Evolutionary conservation across 148 eudicot genomes (phyloP), one percentile per base, ranked within the genome.

Genomic region (Salicornia ramosissima): DNA sequence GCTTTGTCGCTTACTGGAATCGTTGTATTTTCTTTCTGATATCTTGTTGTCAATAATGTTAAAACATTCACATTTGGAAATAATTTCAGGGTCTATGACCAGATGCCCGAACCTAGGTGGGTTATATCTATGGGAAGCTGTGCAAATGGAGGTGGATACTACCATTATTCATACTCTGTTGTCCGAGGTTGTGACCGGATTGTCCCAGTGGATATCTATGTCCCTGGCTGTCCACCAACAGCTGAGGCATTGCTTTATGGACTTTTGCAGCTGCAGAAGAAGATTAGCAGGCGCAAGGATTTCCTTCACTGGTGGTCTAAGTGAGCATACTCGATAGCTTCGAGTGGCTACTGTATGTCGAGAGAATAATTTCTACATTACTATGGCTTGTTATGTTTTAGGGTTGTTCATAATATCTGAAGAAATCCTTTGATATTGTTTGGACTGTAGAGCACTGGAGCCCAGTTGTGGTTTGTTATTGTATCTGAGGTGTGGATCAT

Each of bases 31-130:
- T n/a, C n/a, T n/a, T n/a, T n/a, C n/a, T n/a, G n/a, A n/a, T n/a
- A n/a, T n/a, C n/a, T n/a, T n/a, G n/a, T n/a, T n/a, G n/a, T n/a
- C n/a, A n/a, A n/a, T n/a, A n/a, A n/a, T n/a, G n/a, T n/a, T n/a
- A n/a, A n/a, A n/a, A n/a, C n/a, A n/a, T n/a, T n/a, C n/a, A n/a
- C n/a, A n/a, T n/a, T n/a, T n/a, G n/a, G n/a, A n/a, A n/a, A n/a
- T n/a, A n/a, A n/a, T n/a, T 77, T 64, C 86, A 93, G 98, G 84
- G 98, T 94, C 0, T 94, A 90, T 77, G 98, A 94, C 55, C 98
- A 94, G 78, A 94, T 94, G 98, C 97, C 96, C 0, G 97, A 94
- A 83, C 98, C 98, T 16, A 87, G 97, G 83, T 94, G 98, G 98
- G 98, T 94, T 12, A 88, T 94, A 59, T 94, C 98, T 10, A 94